Evolutionary conservation across 164 flowering plant genomes (phyloP).

Genomic region (Nymphaea thermarum): DNA sequence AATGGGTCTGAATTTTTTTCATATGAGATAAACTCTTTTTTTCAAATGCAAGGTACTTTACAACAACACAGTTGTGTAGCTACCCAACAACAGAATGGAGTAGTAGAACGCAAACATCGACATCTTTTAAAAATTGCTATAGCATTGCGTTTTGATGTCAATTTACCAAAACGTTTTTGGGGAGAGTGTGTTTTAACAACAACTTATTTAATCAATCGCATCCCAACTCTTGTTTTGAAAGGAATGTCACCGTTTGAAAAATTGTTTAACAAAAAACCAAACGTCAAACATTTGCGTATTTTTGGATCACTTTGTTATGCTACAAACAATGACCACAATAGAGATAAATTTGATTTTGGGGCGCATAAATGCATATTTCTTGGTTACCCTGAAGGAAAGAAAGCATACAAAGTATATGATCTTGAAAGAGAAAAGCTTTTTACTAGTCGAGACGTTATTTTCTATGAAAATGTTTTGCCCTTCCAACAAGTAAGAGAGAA

Average conservation of each 20-base stretch:
- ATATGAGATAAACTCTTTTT: neutral
- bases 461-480: neutral
- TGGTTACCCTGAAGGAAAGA: neutral
- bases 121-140: slow-evolving; percentile 1
- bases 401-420: slow-evolving; percentile 2
- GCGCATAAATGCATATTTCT: neutral
- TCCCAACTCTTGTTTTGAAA: neutral
- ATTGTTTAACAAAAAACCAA: neutral
- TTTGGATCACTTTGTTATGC: neutral
- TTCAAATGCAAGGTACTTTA: neutral
- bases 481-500: neutral
- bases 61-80: neutral
- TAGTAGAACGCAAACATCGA: slow-evolving; percentile 1
- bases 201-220: neutral
- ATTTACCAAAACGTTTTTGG: neutral
- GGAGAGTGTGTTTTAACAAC: slow-evolving; percentile 1
- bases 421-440: neutral
- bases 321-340: neutral
- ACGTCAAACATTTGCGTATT: neutral
- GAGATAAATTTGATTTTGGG: too few species aligned
- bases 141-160: neutral
- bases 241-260: neutral
- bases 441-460: slow-evolving; percentile 1
- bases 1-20: neutral
- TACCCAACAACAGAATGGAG: neutral